Evolutionary conservation across 176 grass and related monocot genomes (phyloP), one percentile per base, ranked within the genome.

Genomic region (Carex cristatella): DNA sequence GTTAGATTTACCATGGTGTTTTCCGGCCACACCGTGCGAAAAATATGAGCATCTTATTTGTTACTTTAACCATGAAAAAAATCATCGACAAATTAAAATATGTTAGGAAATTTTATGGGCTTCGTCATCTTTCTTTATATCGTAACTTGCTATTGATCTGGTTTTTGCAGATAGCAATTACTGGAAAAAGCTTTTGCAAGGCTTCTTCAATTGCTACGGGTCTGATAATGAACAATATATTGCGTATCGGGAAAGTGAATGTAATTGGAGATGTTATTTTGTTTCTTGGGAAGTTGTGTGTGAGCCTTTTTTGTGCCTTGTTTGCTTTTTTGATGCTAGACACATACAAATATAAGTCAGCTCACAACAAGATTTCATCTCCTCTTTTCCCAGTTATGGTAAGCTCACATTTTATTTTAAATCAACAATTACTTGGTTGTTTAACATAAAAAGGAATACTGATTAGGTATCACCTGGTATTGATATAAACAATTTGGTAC

Each of bases 201-300:
- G 90, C 96, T 81, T 99, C 96, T 57, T 88, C 86, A 63, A 85
- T 95, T 4, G 93, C 93, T 30, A 99, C 96, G 1, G 96, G 93
- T 84, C 91, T 99, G 5, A 99, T 99, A 85, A 92, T 99, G 96
- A 99, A 99, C 15, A 99, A 99, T 76, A 95, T 95, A 81, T 87
- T 99, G 88, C 90, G 93, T n/a, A 94, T 99, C 6, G 96, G 96
- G 56, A 99, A 99, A 69, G 96, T 99, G 0, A 99, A 99, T 23
- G 93, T 95, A 16, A 99, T 99, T 53, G 96, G 96, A 10, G 96
- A 99, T 79, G 93, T 99, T 48, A 99, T 95, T 91, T 91, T 99
- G 57, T 95, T 95, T 73, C 91, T 99, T 53, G 96, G 96, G 49
- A 99, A 94, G 38, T 80, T 99, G 16, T 95, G 96, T 37, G 93